Evolutionary conservation across 371 early-diverging fungal genomes (phyloP), one percentile per base, ranked within the genome.

Genomic region (Syncephalastrum monosporum): DNA sequence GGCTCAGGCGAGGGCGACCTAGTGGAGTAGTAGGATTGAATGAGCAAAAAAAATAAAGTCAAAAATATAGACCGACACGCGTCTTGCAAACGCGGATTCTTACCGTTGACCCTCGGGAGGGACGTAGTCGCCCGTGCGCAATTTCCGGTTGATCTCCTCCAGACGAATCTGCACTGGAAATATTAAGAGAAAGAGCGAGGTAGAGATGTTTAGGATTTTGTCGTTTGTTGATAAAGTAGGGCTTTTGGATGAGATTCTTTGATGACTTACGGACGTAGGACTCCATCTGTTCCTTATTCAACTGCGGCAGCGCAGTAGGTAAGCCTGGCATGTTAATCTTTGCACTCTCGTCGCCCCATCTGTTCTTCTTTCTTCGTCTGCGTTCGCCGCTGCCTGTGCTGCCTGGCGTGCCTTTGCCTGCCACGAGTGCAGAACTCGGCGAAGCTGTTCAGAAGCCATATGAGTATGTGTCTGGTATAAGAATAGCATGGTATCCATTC

Each of bases 1-100:
- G 98, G 98, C 67, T 92, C 91, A 10, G 98, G 98, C 33, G 96
- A 95, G 15, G 91, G 90, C 15, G 98, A 97, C 69, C 98, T 89
- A 25, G 13, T 25, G 42, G n/a, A 48, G 42, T n/a, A 42, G 10
- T 54, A 10, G 7, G 7, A 33, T 29, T 56, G n/a, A 41, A 24
- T 43, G 50, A 46, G 17, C 16, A 42, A 53, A 13, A 42, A 45
- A 45, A 42, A 53, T 7, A 42, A 45, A 45, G 27, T 23, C 21
- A n/a, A n/a, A n/a, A n/a, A n/a, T n/a, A n/a, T n/a, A n/a, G n/a
- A 8, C 3, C 3, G 5, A n/a, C 3, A 27, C 16, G 7, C 46
- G 45, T 53, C 15, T n/a, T 16, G 53, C 6, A 52, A 41, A 41
- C 3, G 52, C 61, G 29, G 15, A 25, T 5, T 29, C 21, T 42